phyloP scores from a whole-genome alignment of 768 basidiomycete genomes.

The Ramaria sp. region DNA sequence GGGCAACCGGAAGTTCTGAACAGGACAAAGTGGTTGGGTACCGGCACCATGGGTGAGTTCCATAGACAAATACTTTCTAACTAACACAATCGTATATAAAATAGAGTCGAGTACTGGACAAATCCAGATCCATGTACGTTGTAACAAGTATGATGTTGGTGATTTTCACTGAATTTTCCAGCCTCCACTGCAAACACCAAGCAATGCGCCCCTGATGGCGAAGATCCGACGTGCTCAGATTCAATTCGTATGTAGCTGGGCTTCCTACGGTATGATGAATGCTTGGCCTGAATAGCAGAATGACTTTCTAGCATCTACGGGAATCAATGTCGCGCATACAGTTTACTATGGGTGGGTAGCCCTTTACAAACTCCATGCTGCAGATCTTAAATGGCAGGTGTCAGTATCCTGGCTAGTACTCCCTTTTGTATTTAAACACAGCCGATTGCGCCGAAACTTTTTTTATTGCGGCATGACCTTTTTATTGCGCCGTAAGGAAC shows the following conservation, averaged over 20 bases:
- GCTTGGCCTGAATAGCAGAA: not conserved
- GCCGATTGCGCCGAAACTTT: too few relatives aligned
- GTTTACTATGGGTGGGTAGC: not conserved
- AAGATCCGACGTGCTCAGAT: constrained; percentile 40
- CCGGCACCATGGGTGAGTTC: constrained; percentile 36
- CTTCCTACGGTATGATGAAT: not conserved
- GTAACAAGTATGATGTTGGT: not conserved
- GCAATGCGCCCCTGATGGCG: constrained; percentile 33
- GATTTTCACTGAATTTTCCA: not conserved
- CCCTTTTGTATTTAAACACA: constrained; percentile 4
- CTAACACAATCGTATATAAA: too few relatives aligned
- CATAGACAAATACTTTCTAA: not conserved
- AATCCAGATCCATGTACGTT: constrained; percentile 24
- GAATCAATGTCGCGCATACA: not conserved
- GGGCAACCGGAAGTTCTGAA: not conserved
- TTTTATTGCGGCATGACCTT: too few relatives aligned
- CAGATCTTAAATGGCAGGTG: not conserved
- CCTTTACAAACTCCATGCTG: not conserved
- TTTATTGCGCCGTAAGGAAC: too few relatives aligned
- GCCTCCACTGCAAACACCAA: constrained; percentile 28
- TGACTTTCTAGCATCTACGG: not conserved
- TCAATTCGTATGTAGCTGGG: constrained; percentile 21
- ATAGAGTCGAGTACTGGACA: constrained; percentile 42
- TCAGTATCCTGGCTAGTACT: constrained; percentile 1
- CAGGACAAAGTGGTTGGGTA: constrained; percentile 18